Percentiles rank a stretch among this genome's conserved stretches.
phyloP scores from a whole-genome alignment of 805 yeast species.

The Kuraishia cidri region DNA sequence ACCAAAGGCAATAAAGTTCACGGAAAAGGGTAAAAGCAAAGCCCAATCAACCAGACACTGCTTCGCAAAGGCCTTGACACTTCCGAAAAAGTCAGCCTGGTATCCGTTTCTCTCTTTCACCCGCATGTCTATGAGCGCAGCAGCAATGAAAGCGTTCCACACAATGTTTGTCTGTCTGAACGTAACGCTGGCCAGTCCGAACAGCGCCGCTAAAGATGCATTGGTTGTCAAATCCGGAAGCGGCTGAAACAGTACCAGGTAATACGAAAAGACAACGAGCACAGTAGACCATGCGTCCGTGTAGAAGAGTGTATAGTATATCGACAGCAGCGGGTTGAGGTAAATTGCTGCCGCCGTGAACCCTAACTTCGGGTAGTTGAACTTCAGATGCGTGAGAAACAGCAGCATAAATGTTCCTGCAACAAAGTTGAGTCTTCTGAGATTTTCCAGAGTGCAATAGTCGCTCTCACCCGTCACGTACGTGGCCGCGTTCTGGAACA shows the following conservation, averaged over 20 bases:
- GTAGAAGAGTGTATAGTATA: constrained; percentile 74
- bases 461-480: constrained; percentile 19
- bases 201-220: constrained; percentile 33
- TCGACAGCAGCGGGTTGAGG: constrained; percentile 61
- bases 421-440: constrained; percentile 52
- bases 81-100: constrained; percentile 7
- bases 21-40: constrained; percentile 35
- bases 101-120: constrained; percentile 20
- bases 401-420: constrained; percentile 49
- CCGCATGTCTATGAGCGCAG: constrained; percentile 42
- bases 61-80: constrained; percentile 19
- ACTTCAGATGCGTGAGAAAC: constrained; percentile 9
- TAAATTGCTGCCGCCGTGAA: constrained; percentile 21
- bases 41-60: constrained; percentile 14
- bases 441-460: constrained; percentile 24
- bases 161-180: constrained; percentile 89
- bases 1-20: constrained; percentile 45
- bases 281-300: constrained; percentile 92
- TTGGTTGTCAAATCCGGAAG: constrained; percentile 10
- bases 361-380: constrained; percentile 3
- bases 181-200: constrained; percentile 56
- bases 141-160: constrained; percentile 65
- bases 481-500: constrained; percentile 29
- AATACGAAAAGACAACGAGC: constrained; percentile 47
- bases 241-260: constrained; percentile 27